Evolutionary conservation across 164 flowering plant species (phyloP).

Genomic region (Magnolia kwangsiensis): DNA sequence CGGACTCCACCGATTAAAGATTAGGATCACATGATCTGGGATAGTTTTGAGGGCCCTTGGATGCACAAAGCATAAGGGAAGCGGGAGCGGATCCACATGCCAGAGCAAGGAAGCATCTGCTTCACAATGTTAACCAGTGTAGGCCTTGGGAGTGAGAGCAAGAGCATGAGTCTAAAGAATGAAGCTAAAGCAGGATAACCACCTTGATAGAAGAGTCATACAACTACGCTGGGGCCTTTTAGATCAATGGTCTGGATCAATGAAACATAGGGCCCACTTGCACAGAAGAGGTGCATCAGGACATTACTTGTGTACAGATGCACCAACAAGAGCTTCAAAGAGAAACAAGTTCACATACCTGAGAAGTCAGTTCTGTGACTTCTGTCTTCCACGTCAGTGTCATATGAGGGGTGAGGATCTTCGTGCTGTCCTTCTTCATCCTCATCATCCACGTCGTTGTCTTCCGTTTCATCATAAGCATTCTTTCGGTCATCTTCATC

Average conservation of each 20-base stretch:
- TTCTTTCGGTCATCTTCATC: slow-evolving; percentile 52
- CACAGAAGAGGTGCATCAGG: background rate
- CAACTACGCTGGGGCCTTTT: too few species aligned
- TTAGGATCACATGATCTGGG: background rate
- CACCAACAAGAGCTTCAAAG: background rate
- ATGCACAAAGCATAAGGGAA: background rate
- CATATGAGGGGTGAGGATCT: slow-evolving; percentile 46
- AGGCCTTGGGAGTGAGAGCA: background rate
- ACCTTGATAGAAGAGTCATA: too few species aligned
- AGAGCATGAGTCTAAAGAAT: background rate
- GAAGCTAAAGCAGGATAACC: background rate
- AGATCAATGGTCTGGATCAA: too few species aligned
- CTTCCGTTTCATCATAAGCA: slow-evolving; percentile 36
- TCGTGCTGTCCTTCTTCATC: slow-evolving; percentile 36
- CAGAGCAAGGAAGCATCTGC: background rate
- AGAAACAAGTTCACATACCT: slow-evolving; percentile 41
- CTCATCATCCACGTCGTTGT: slow-evolving; percentile 36
- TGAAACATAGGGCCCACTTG: too few species aligned
- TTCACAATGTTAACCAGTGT: background rate
- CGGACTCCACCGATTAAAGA: background rate
- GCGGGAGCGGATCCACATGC: background rate
- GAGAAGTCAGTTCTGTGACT: slow-evolving; percentile 29
- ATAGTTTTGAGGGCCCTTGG: background rate
- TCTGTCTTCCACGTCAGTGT: slow-evolving; percentile 49
- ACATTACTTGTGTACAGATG: background rate